These are phyloP conservation scores for Stephania yunnanensis DNA, from an alignment of 164 flowering plant genomes.

Conservation along the genomic window DNA sequence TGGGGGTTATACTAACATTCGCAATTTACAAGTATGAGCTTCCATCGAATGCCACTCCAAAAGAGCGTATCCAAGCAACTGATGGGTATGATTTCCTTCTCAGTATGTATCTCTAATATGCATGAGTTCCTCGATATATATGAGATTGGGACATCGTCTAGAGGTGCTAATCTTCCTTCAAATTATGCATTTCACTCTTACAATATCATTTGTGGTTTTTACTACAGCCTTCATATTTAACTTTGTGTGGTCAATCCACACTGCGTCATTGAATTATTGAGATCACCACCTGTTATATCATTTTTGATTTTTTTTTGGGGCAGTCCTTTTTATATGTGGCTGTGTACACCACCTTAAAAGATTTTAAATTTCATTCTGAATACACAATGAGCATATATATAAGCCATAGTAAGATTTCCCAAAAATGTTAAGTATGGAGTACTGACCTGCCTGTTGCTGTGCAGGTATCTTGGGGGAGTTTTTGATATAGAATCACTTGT, in stretches of 20 bases:
- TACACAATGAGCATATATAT: background rate
- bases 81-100: constrained; percentile 51
- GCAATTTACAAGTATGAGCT: constrained; percentile 80
- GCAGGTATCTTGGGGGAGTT: constrained; percentile 90
- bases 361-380: no score
- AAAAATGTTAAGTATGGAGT: no score
- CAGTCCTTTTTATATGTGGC: no score
- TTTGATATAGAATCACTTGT: constrained; percentile 88
- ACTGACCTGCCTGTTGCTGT: constrained; percentile 1
- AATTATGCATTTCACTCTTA: background rate
- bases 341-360: no score
- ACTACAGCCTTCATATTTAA: no score
- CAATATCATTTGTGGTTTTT: no score
- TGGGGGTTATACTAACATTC: constrained; percentile 90
- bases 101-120: background rate
- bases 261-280: no score
- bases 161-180: no score
- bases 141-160: background rate
- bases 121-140: background rate
- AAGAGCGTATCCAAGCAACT: constrained; percentile 70
- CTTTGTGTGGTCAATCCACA: no score
- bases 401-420: background rate
- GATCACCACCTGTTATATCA: no score
- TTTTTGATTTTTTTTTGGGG: no score
- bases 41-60: constrained; percentile 72